phyloP scores from a whole-genome alignment of 2,329 filamentous ascomycete species.

The Arthrobotrys sinensis region DNA sequence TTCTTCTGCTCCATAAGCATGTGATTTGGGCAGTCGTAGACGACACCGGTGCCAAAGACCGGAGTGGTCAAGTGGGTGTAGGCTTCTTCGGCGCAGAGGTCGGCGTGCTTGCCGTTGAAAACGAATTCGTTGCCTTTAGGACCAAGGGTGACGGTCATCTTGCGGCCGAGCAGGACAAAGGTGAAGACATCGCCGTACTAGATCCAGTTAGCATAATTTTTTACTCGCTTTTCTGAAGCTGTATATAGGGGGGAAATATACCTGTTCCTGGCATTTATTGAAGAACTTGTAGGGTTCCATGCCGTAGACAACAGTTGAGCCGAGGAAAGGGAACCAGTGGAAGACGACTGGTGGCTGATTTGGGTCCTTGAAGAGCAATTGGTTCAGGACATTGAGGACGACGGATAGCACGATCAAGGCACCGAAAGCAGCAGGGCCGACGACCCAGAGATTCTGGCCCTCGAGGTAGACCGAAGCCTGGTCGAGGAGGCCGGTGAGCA shows the following conservation, averaged over 20 bases:
- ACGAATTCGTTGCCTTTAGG: slow-evolving; percentile 89
- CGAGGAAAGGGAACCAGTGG: slow-evolving; percentile 85
- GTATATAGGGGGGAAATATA: slow-evolving; percentile 66
- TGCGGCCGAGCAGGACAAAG: slow-evolving; percentile 88
- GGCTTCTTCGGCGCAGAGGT: slow-evolving; percentile 91
- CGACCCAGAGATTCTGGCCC: slow-evolving; percentile 50
- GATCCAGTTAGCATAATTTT: slow-evolving; percentile 6
- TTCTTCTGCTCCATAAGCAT: slow-evolving; percentile 94
- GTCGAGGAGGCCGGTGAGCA: slow-evolving; percentile 53
- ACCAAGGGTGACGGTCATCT: slow-evolving; percentile 89
- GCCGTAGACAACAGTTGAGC: slow-evolving; percentile 93
- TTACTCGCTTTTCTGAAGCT: background rate
- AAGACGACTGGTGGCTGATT: slow-evolving; percentile 87
- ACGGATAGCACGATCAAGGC: slow-evolving; percentile 70
- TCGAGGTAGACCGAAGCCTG: slow-evolving; percentile 54
- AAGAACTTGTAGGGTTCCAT: slow-evolving; percentile 96
- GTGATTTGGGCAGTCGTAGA: slow-evolving; percentile 86
- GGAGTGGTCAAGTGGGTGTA: slow-evolving; percentile 82
- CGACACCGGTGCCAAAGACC: slow-evolving; percentile 82
- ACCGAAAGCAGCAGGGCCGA: slow-evolving; percentile 47
- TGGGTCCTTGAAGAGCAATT: slow-evolving; percentile 85
- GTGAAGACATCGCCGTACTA: slow-evolving; percentile 92
- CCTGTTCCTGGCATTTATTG: slow-evolving; percentile 79
- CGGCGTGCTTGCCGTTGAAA: slow-evolving; percentile 89
- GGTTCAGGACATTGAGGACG: slow-evolving; percentile 82